These are phyloP conservation scores for Penicillium capsulatum DNA, from an alignment of 2,329 filamentous ascomycete species.

Conservation along the genomic window DNA sequence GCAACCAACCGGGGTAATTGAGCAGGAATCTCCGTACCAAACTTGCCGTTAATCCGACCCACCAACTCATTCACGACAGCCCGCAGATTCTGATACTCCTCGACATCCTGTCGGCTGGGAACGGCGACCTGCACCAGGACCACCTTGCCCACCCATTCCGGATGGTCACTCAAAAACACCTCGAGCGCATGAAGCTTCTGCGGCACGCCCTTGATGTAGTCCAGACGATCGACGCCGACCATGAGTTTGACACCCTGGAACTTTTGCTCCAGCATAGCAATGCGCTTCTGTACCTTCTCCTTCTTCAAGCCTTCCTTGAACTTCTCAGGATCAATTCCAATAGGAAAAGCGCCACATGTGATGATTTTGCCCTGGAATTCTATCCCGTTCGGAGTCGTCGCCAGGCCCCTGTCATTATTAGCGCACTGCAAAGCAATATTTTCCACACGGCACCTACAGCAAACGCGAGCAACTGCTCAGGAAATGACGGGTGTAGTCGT, in stretches of 20 bases:
- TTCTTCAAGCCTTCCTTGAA: constrained; percentile 86
- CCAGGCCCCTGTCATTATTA: constrained; percentile 37
- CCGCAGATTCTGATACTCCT: constrained; percentile 94
- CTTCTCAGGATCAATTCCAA: constrained; percentile 96
- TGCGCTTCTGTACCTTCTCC: constrained; percentile 80
- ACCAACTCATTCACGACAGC: constrained; percentile 96
- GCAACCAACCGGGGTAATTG: background rate
- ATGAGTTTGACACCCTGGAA: constrained; percentile 96
- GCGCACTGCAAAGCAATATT: background rate
- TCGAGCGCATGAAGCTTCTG: constrained; percentile 96
- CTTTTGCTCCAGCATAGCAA: constrained; percentile 77
- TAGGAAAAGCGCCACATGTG: constrained; percentile 91
- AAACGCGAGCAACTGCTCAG: constrained; percentile 95
- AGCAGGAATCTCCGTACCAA: constrained; percentile 50
- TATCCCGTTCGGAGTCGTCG: constrained; percentile 86
- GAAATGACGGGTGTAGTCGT: constrained; percentile 98
- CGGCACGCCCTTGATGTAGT: constrained; percentile 98
- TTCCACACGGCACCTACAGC: constrained; percentile 52
- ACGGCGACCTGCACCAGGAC: constrained; percentile 95
- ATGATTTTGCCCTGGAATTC: constrained; percentile 85
- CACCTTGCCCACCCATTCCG: constrained; percentile 96
- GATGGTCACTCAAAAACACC: constrained; percentile 93
- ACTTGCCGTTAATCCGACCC: constrained; percentile 93
- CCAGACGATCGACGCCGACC: constrained; percentile 90
- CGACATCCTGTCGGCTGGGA: constrained; percentile 89